These are phyloP conservation scores for Sphaerulina vaccinii DNA, from an alignment of 2,329 filamentous ascomycete genomes.

Conservation along the genomic window DNA sequence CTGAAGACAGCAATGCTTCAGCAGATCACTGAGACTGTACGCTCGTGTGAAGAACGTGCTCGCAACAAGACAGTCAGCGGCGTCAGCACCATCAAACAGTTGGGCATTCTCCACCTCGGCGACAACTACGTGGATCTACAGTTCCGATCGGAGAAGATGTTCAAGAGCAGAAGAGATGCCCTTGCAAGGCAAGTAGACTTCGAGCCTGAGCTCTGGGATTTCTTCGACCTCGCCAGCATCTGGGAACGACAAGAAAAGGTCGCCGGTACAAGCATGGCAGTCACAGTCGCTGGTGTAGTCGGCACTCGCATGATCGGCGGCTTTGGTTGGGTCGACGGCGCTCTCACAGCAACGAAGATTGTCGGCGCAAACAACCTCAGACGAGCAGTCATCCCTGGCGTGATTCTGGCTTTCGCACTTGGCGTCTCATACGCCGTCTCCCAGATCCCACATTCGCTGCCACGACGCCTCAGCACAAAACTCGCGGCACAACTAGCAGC, in stretches of 20 bases:
- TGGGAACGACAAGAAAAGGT: slow-evolving; percentile 92
- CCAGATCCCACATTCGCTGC: slow-evolving; percentile 85
- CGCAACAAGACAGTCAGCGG: slow-evolving; percentile 72
- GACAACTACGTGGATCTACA: slow-evolving; percentile 81
- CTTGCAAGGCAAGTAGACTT: slow-evolving; percentile 83
- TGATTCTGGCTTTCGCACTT: slow-evolving; percentile 71
- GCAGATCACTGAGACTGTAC: slow-evolving; percentile 76
- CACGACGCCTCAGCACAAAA: slow-evolving; percentile 79
- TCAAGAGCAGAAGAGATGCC: slow-evolving; percentile 76
- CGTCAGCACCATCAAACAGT: slow-evolving; percentile 82
- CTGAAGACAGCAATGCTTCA: slow-evolving; percentile 89
- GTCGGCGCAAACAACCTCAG: slow-evolving; percentile 79
- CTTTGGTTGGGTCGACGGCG: slow-evolving; percentile 85
- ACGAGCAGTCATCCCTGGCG: slow-evolving; percentile 74
- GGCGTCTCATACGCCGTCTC: slow-evolving; percentile 77
- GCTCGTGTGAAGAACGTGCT: slow-evolving; percentile 81
- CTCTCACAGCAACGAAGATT: slow-evolving; percentile 75
- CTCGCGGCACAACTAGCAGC: slow-evolving; percentile 75
- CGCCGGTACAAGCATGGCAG: slow-evolving; percentile 88
- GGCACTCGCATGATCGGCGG: slow-evolving; percentile 79
- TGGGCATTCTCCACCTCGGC: slow-evolving; percentile 84
- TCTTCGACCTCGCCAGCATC: slow-evolving; percentile 81
- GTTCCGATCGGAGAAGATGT: slow-evolving; percentile 93
- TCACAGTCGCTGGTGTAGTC: slow-evolving; percentile 85
- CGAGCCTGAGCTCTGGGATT: slow-evolving; percentile 85